These are phyloP conservation scores for Letharia lupina DNA, from an alignment of 495 filamentous ascomycete genomes.

Conservation along the genomic window DNA sequence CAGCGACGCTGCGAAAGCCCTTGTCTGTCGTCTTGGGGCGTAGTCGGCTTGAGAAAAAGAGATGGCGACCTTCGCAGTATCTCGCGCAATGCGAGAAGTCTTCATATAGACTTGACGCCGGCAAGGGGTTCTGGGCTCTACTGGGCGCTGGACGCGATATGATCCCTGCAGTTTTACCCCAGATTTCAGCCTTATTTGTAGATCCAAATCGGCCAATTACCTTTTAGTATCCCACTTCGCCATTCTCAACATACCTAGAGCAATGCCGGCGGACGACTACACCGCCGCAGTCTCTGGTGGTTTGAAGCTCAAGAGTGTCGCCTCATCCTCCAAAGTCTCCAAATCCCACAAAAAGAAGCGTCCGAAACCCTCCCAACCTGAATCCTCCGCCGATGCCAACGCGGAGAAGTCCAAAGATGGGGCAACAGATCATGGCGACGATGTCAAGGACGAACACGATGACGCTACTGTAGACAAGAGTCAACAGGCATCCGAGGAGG, in stretches of 20 bases:
- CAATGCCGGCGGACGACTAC: slow-evolving; percentile 63
- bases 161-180: slow-evolving; percentile 9
- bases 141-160: neutral
- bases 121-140: neutral
- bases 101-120: slow-evolving; percentile 40
- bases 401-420: slow-evolving; percentile 2
- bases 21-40: slow-evolving; percentile 31
- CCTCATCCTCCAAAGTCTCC: slow-evolving; percentile 40
- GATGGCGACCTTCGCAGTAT: slow-evolving; percentile 47
- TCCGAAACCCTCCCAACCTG: slow-evolving; percentile 36
- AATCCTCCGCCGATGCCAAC: slow-evolving; percentile 9
- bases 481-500: slow-evolving; percentile 19
- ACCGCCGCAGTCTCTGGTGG: slow-evolving; percentile 53
- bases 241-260: slow-evolving; percentile 4
- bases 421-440: slow-evolving; percentile 2
- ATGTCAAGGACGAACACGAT: slow-evolving; percentile 23
- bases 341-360: slow-evolving; percentile 53
- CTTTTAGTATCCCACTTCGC: neutral
- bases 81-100: slow-evolving; percentile 50
- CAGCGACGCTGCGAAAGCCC: slow-evolving; percentile 28
- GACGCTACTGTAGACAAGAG: slow-evolving; percentile 27
- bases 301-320: slow-evolving; percentile 74
- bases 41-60: slow-evolving; percentile 37
- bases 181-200: slow-evolving; percentile 14
- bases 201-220: neutral